Percentiles rank a stretch among this genome's conserved stretches.
phyloP scores from a whole-genome alignment of 768 basidiomycete species.

The Suillus bovinus region DNA sequence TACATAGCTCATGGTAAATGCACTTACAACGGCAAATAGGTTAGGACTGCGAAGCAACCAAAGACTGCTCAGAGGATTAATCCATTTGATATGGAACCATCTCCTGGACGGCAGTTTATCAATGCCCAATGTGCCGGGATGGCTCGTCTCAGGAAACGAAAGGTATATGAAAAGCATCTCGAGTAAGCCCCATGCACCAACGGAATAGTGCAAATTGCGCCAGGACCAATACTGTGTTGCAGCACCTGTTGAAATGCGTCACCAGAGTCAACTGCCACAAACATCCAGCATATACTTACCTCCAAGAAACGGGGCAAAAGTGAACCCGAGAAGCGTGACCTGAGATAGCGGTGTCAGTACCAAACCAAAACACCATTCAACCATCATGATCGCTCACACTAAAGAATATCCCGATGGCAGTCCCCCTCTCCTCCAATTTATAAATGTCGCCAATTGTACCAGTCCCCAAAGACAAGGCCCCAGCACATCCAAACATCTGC shows the following conservation, averaged over 20 bases:
- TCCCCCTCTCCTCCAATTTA: constrained; percentile 57
- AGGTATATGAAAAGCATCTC: constrained; percentile 41
- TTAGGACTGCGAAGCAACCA: constrained; percentile 59
- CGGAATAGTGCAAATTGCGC: constrained; percentile 53
- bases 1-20: not conserved
- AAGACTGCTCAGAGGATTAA: constrained; percentile 62
- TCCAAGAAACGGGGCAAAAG: constrained; percentile 59
- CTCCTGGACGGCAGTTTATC: constrained; percentile 40
- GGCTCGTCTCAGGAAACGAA: constrained; percentile 65
- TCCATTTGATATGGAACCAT: constrained; percentile 35
- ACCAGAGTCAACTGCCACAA: not conserved
- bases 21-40: constrained; percentile 51
- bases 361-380: constrained; percentile 13
- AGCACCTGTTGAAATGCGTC: constrained; percentile 34
- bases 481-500: constrained; percentile 65
- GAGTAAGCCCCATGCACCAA: constrained; percentile 43
- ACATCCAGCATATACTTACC: constrained; percentile 33
- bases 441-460: constrained; percentile 71
- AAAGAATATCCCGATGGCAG: constrained; percentile 60
- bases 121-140: constrained; percentile 56
- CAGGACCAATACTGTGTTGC: constrained; percentile 64
- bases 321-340: constrained; percentile 58
- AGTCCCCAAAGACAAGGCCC: constrained; percentile 51
- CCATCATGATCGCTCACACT: constrained; percentile 35
- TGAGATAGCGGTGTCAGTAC: constrained; percentile 1